Evolutionary conservation across 2,329 filamentous ascomycete genomes (phyloP).

Genomic region (Aspergillus ochraceus): DNA sequence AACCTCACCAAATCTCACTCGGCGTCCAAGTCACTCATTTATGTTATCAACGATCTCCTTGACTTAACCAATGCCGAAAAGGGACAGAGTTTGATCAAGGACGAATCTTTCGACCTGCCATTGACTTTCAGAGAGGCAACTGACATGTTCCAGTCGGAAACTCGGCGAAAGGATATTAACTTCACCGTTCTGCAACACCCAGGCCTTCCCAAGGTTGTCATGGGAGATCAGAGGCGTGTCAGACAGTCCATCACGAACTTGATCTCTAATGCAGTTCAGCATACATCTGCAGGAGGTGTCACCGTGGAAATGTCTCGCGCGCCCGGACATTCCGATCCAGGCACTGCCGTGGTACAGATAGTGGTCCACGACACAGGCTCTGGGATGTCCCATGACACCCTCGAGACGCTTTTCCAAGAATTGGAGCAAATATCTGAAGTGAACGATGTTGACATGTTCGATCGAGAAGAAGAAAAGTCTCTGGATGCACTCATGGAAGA

Average conservation of each 20-base stretch:
- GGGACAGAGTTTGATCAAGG: constrained; percentile 74
- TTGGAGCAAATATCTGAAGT: constrained; percentile 63
- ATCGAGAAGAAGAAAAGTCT: constrained; percentile 26
- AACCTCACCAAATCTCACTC: constrained; percentile 83
- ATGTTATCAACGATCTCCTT: constrained; percentile 88
- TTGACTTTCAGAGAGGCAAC: constrained; percentile 75
- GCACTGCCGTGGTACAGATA: constrained; percentile 69
- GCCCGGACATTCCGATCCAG: constrained; percentile 45
- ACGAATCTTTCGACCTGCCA: constrained; percentile 74
- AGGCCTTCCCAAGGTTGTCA: constrained; percentile 66
- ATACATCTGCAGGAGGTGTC: constrained; percentile 68
- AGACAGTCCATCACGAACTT: constrained; percentile 81
- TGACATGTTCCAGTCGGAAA: constrained; percentile 71
- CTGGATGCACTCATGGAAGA: not conserved
- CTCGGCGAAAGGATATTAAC: constrained; percentile 69
- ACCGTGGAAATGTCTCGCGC: constrained; percentile 67
- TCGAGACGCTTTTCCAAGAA: constrained; percentile 63
- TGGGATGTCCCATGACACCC: constrained; percentile 59
- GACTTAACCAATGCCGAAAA: constrained; percentile 88
- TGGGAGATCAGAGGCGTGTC: constrained; percentile 78
- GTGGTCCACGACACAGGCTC: constrained; percentile 72
- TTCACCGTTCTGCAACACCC: constrained; percentile 69
- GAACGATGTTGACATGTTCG: not conserved
- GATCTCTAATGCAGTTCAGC: constrained; percentile 79
- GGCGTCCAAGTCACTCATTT: constrained; percentile 87